phyloP scores from a whole-genome alignment of 371 early-diverging fungal species.

The Saksenaea oblongispora region DNA sequence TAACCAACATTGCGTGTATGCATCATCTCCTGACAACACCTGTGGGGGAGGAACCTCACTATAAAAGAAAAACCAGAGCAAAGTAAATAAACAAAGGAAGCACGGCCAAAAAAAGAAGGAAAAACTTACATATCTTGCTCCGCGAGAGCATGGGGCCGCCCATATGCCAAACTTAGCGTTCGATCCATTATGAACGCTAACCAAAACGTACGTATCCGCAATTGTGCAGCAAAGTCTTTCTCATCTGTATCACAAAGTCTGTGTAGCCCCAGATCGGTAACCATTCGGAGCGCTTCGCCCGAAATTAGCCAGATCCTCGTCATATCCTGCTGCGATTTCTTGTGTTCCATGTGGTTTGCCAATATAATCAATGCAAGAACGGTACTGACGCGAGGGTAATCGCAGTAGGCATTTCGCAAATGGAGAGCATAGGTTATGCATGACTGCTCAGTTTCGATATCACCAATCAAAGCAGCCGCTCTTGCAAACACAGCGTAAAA shows the following conservation, averaged over 20 bases:
- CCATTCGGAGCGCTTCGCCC: constrained; percentile 44
- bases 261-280: constrained; percentile 42
- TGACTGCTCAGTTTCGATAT: constrained; percentile 6
- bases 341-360: constrained; percentile 34
- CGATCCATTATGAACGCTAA: constrained; percentile 13
- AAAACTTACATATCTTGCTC: constrained; percentile 15
- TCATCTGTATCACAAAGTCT: constrained; percentile 11
- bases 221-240: constrained; percentile 5
- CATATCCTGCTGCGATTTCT: constrained; percentile 17
- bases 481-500: constrained; percentile 44
- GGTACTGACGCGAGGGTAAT: constrained; percentile 30
- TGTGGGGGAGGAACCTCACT: neutral
- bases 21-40: neutral
- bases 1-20: neutral
- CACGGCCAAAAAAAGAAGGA: neutral
- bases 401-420: constrained; percentile 25
- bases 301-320: constrained; percentile 38
- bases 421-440: constrained; percentile 5
- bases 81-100: neutral
- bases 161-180: constrained; percentile 10
- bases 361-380: constrained; percentile 36
- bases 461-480: constrained; percentile 28
- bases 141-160: constrained; percentile 11
- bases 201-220: constrained; percentile 14
- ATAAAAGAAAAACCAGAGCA: neutral